These are phyloP conservation scores for Plasmodium knowlesi DNA, from an alignment of 169 alveolate species.

Conservation along the genomic window DNA sequence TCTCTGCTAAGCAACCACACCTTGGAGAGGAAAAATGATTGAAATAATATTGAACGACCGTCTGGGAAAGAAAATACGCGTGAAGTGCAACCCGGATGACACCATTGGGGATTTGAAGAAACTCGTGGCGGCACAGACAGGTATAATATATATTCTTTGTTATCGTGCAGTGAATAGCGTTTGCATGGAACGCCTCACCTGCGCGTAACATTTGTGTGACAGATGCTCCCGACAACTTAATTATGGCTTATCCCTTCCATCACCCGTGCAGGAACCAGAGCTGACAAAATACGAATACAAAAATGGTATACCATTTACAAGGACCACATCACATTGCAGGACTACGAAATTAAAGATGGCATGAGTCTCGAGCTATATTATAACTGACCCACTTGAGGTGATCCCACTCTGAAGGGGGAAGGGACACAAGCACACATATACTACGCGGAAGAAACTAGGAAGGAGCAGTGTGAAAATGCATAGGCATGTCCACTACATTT, in stretches of 20 bases:
- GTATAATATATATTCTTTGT: constrained; percentile 77
- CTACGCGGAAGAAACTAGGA: too few species aligned
- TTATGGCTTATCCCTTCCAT: background rate
- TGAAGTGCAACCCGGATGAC: constrained; percentile 97
- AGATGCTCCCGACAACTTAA: background rate
- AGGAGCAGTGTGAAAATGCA: background rate
- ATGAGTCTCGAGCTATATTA: constrained; percentile 98
- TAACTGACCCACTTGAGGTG: constrained; percentile 82
- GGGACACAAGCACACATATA: background rate
- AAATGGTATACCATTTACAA: constrained; percentile 96
- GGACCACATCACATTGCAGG: constrained; percentile 98
- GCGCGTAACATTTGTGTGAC: background rate
- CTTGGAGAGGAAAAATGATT: constrained; percentile 76
- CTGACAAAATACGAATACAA: constrained; percentile 97
- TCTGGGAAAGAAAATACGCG: constrained; percentile 97
- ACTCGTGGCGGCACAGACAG: constrained; percentile 98
- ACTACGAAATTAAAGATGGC: constrained; percentile 98
- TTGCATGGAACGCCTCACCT: too few species aligned
- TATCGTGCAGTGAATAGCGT: background rate
- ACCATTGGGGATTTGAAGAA: constrained; percentile 97
- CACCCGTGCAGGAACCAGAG: constrained; percentile 92
- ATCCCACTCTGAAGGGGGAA: background rate
- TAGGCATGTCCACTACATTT: background rate
- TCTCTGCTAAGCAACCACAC: background rate
- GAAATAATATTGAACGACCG: constrained; percentile 98